Percentiles rank a stretch among this genome's conserved stretches.
phyloP scores from a whole-genome alignment of 371 early-diverging fungal genomes.

The Amoeboaphelidium protococcarum region DNA sequence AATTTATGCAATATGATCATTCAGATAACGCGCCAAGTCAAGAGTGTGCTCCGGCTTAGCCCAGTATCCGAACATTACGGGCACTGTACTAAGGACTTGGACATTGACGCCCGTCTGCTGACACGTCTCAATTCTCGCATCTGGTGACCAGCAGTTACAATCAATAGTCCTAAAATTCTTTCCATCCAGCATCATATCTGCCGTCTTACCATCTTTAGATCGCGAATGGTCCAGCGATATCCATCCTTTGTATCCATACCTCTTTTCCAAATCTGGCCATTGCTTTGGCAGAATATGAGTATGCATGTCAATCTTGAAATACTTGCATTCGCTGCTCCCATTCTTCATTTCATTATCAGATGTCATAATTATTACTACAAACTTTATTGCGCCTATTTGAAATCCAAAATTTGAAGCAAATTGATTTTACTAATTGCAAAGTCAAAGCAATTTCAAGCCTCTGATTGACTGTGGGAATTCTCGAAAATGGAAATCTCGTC shows the following conservation, averaged over 20 bases:
- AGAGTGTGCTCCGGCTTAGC: slow-evolving; percentile 24
- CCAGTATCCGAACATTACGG: slow-evolving; percentile 39
- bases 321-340: no score
- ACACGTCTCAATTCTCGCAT: slow-evolving; percentile 23
- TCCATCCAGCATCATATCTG: slow-evolving; percentile 35
- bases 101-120: slow-evolving; percentile 23
- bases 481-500: no score
- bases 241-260: slow-evolving; percentile 18
- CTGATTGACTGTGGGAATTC: no score
- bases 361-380: no score
- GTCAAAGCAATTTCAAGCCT: no score
- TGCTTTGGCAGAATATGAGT: slow-evolving; percentile 34
- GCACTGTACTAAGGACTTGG: slow-evolving; percentile 38
- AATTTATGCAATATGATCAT: slow-evolving; percentile 38
- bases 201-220: slow-evolving; percentile 26
- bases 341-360: no score
- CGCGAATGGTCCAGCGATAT: no score
- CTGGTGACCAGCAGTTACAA: slow-evolving; percentile 39
- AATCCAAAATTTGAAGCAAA: no score
- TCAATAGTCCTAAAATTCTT: slow-evolving; percentile 32
- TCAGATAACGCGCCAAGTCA: slow-evolving; percentile 25
- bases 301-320: slow-evolving; percentile 9
- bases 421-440: no score
- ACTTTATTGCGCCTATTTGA: no score
- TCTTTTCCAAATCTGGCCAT: slow-evolving; percentile 3